Conservation (phyloP, 805 yeast genomes). For the Hanseniaspora clermontiae region DNA sequence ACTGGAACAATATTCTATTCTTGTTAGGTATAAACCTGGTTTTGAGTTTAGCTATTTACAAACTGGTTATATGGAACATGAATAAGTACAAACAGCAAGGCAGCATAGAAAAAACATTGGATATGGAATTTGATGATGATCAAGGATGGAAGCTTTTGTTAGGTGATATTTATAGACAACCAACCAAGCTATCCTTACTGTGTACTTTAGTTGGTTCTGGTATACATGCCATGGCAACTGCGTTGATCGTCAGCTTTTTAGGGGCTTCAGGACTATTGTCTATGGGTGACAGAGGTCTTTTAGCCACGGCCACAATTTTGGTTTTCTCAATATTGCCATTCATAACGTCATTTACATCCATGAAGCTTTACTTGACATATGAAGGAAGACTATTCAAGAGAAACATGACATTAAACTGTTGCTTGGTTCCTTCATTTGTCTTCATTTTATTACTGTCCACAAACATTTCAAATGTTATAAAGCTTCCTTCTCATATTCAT, state of each 20-base stretch:
- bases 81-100: constrained; percentile 79
- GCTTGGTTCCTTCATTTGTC: constrained; percentile 69
- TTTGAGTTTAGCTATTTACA: constrained; percentile 60
- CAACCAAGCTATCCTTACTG: constrained; percentile 52
- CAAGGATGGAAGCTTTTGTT: constrained; percentile 94
- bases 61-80: constrained; percentile 76
- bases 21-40: constrained; percentile 67
- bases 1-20: constrained; percentile 76
- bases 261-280: constrained; percentile 83
- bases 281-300: constrained; percentile 88
- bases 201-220: constrained; percentile 85
- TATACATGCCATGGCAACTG: constrained; percentile 67
- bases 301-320: constrained; percentile 79
- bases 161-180: constrained; percentile 89
- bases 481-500: constrained; percentile 43
- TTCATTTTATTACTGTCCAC: constrained; percentile 52
- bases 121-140: constrained; percentile 79
- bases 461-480: constrained; percentile 47
- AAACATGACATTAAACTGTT: constrained; percentile 71
- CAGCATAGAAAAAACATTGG: constrained; percentile 31
- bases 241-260: constrained; percentile 56
- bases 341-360: constrained; percentile 78
- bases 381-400: constrained; percentile 86
- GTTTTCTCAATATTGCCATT: constrained; percentile 70
- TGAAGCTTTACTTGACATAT: constrained; percentile 72